Evolutionary conservation across 805 yeast genomes (phyloP).

Genomic region (Blastobotrys americana): DNA sequence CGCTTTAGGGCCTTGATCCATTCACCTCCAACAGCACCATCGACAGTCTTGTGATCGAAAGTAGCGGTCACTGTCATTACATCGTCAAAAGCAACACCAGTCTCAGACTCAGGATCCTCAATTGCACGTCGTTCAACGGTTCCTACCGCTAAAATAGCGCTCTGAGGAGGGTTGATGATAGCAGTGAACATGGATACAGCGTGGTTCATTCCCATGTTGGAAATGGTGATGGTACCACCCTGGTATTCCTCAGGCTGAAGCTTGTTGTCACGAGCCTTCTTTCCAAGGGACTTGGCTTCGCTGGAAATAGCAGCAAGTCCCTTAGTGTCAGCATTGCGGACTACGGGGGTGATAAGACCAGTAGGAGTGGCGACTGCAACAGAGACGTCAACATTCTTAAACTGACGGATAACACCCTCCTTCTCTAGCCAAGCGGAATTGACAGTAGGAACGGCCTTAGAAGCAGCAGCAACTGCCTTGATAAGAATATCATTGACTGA

Average conservation of each 20-base stretch:
- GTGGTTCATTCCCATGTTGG: constrained; percentile 97
- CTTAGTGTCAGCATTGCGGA: constrained; percentile 77
- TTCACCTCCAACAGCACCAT: constrained; percentile 98
- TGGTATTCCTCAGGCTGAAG: constrained; percentile 94
- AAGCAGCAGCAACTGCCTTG: constrained; percentile 91
- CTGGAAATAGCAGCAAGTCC: constrained; percentile 78
- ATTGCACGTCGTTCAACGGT: constrained; percentile 88
- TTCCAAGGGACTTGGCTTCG: constrained; percentile 86
- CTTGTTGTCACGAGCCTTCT: constrained; percentile 92
- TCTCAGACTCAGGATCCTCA: constrained; percentile 83
- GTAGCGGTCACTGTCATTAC: constrained; percentile 91
- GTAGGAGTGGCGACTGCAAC: constrained; percentile 99
- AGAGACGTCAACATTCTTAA: constrained; percentile 86
- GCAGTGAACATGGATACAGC: constrained; percentile 93
- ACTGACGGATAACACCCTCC: constrained; percentile 88
- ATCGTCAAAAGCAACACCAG: constrained; percentile 88
- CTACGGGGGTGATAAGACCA: constrained; percentile 95
- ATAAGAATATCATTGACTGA: constrained; percentile 91
- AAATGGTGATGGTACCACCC: constrained; percentile 98
- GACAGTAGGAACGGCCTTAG: constrained; percentile 83
- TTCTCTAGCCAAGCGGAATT: constrained; percentile 89
- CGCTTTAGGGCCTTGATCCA: constrained; percentile 88
- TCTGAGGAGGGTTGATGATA: constrained; percentile 96
- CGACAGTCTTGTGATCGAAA: constrained; percentile 95
- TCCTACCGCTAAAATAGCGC: constrained; percentile 89